Evolutionary conservation across 768 basidiomycete species (phyloP).

Genomic region (Nidularia pulvinata): DNA sequence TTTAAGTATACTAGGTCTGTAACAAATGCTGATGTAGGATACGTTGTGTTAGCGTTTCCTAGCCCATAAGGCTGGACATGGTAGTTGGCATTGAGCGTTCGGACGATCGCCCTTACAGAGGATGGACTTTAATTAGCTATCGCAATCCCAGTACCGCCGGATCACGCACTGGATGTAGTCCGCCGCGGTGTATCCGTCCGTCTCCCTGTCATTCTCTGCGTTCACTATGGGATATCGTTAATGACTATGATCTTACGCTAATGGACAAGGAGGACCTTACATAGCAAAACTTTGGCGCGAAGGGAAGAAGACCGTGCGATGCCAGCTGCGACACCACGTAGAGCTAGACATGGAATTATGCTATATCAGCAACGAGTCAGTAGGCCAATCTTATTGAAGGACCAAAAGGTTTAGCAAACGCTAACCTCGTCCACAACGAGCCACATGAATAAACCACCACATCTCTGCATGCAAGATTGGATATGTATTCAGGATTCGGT

Average conservation of each 20-base stretch:
- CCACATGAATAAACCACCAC: slow-evolving; percentile 91
- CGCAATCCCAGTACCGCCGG: not conserved
- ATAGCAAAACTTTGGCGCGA: slow-evolving; percentile 80
- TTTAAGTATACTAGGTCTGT: slow-evolving; percentile 84
- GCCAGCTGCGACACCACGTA: slow-evolving; percentile 75
- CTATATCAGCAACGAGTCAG: slow-evolving; percentile 26
- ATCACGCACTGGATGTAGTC: slow-evolving; percentile 75
- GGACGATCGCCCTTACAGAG: slow-evolving; percentile 70
- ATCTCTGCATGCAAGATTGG: slow-evolving; percentile 57
- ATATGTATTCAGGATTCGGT: slow-evolving; percentile 81
- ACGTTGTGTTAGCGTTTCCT: slow-evolving; percentile 58
- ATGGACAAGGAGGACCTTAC: slow-evolving; percentile 48
- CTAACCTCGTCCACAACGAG: slow-evolving; percentile 90
- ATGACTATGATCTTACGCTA: slow-evolving; percentile 1
- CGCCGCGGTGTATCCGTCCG: slow-evolving; percentile 77
- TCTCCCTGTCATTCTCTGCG: slow-evolving; percentile 87
- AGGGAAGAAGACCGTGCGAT: slow-evolving; percentile 76
- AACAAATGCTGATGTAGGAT: slow-evolving; percentile 79
- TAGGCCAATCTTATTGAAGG: not conserved
- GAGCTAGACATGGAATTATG: slow-evolving; percentile 89
- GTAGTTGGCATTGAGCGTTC: slow-evolving; percentile 68
- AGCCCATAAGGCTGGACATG: slow-evolving; percentile 51
- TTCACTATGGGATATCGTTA: no score
- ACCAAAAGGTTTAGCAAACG: not conserved
- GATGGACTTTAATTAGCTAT: slow-evolving; percentile 1